phyloP scores from a whole-genome alignment of 2,329 filamentous ascomycete genomes.

The Penicillium oxalicum region DNA sequence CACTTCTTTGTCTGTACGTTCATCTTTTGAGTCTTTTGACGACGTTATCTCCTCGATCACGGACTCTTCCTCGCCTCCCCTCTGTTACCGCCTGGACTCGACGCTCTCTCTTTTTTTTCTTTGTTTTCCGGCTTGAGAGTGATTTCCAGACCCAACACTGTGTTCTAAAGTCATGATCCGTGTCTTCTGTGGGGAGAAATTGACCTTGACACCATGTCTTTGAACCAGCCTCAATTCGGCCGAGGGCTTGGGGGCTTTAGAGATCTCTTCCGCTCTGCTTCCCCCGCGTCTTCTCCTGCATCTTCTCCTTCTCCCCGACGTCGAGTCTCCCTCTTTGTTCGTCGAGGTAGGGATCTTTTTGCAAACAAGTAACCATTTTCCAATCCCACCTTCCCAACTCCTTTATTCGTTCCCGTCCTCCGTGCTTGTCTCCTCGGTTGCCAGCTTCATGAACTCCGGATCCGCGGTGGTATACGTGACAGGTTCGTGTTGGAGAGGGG shows the following conservation, averaged over 20 bases:
- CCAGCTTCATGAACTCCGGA: no score
- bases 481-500: no score
- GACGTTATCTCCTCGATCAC: not conserved
- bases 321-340: slow-evolving; percentile 29
- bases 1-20: not conserved
- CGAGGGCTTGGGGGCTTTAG: slow-evolving; percentile 29
- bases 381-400: slow-evolving; percentile 1
- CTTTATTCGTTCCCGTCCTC: not conserved
- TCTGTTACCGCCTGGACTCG: no score
- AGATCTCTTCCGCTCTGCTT: slow-evolving; percentile 29
- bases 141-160: not conserved
- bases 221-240: slow-evolving; percentile 29
- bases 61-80: not conserved
- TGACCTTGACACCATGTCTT: slow-evolving; percentile 29
- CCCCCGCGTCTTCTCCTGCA: slow-evolving; percentile 21
- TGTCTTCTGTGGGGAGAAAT: slow-evolving; percentile 24
- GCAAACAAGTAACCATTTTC: slow-evolving; percentile 28
- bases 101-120: not conserved
- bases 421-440: not conserved
- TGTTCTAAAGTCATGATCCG: slow-evolving; percentile 18
- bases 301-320: slow-evolving; percentile 25
- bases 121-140: not conserved
- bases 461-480: no score
- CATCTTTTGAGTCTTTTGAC: not conserved
- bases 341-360: slow-evolving; percentile 32